Conservation (phyloP, 345 rosid genomes). For the Anacardium occidentale region DNA sequence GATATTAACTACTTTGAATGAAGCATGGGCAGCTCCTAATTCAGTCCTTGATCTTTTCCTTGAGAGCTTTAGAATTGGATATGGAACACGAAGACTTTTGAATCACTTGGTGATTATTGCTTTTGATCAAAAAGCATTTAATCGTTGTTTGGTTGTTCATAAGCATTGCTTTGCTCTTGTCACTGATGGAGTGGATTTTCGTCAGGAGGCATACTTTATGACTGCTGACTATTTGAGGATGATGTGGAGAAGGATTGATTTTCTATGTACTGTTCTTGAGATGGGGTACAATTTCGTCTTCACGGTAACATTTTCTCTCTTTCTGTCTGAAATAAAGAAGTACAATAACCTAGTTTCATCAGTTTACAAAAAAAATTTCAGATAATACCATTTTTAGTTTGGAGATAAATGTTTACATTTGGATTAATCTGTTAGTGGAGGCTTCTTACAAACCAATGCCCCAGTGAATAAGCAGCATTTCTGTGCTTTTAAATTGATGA, state of each 20-base stretch:
- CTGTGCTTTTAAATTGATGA: background rate
- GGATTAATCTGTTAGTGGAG: background rate
- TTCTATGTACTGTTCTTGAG: slow-evolving; percentile 71
- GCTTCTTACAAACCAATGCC: background rate
- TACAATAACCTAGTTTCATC: background rate
- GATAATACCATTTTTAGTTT: background rate
- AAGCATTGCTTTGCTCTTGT: slow-evolving; percentile 64
- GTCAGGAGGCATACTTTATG: slow-evolving; percentile 79
- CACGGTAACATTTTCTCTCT: slow-evolving; percentile 51
- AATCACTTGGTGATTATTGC: slow-evolving; percentile 75
- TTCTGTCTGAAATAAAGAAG: too few relatives aligned
- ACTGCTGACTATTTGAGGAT: slow-evolving; percentile 69
- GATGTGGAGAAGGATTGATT: slow-evolving; percentile 96
- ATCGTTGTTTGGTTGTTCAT: slow-evolving; percentile 56
- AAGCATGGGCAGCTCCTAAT: slow-evolving; percentile 79
- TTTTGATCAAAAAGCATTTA: slow-evolving; percentile 62
- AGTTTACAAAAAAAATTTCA: background rate
- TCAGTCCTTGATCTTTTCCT: slow-evolving; percentile 72
- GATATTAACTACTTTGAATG: slow-evolving; percentile 73
- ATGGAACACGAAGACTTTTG: slow-evolving; percentile 55
- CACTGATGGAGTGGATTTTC: slow-evolving; percentile 71
- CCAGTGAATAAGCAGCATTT: background rate
- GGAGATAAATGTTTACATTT: background rate
- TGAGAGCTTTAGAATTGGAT: slow-evolving; percentile 68
- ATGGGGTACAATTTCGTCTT: slow-evolving; percentile 82